Conservation (phyloP, 2,329 filamentous ascomycete genomes). For the Xylariaceae sp. region DNA sequence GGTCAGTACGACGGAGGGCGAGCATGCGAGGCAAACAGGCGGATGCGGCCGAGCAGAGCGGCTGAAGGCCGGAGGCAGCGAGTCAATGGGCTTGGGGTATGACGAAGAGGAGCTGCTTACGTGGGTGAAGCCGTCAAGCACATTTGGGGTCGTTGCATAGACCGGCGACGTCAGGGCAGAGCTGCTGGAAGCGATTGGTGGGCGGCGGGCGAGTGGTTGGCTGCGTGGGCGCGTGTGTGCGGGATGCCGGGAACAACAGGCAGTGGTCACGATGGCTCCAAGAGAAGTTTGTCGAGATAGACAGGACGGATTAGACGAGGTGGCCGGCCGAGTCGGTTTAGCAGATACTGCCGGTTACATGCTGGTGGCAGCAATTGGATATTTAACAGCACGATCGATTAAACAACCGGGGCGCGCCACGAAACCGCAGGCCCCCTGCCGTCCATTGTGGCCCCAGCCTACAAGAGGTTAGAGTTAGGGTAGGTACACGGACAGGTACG, state of each 20-base stretch:
- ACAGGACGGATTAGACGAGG: not conserved
- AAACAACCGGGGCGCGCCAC: constrained; percentile 20
- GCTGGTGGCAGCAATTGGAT: constrained; percentile 15
- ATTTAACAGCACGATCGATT: constrained; percentile 11
- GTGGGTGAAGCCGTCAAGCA: constrained; percentile 12
- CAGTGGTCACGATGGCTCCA: constrained; percentile 23
- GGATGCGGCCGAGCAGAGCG: not conserved
- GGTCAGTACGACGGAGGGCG: not conserved
- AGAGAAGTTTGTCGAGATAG: constrained; percentile 31
- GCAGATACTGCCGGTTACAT: constrained; percentile 26
- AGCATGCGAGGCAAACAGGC: not conserved
- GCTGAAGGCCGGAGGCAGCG: not conserved
- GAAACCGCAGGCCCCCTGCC: not conserved
- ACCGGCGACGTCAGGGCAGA: constrained; percentile 5
- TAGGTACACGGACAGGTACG: not conserved
- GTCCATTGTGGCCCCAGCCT: not conserved
- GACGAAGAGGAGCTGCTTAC: constrained; percentile 17
- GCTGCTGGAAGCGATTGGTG: constrained; percentile 5
- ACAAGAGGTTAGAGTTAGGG: not conserved
- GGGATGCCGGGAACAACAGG: constrained; percentile 9
- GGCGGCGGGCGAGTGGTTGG: constrained; percentile 1
- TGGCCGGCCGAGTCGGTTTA: constrained; percentile 24
- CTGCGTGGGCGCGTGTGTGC: constrained; percentile 13
- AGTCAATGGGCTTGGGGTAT: constrained; percentile 1
- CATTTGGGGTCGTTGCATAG: constrained; percentile 17